Evolutionary conservation across 495 filamentous ascomycete species (phyloP).

Genomic region (Penicillium goetzii): DNA sequence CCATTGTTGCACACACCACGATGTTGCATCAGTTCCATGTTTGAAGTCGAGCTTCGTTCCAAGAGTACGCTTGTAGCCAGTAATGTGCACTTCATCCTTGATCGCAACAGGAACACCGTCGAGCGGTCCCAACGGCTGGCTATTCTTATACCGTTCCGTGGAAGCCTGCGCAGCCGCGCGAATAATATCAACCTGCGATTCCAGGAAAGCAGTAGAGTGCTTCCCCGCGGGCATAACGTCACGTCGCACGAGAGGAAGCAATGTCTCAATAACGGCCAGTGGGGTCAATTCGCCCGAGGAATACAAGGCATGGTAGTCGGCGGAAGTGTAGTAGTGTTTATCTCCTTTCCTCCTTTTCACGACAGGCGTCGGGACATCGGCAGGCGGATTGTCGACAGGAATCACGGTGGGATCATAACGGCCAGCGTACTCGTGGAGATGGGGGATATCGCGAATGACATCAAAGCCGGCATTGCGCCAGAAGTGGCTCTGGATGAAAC

Average conservation of each 20-base stretch:
- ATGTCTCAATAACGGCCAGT: conserved; percentile 64
- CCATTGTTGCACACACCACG: conserved; percentile 77
- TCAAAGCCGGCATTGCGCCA: conserved; percentile 80
- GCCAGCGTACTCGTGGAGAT: conserved; percentile 62
- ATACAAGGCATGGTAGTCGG: conserved; percentile 80
- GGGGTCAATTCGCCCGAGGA: conserved; percentile 70
- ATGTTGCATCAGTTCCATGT: conserved; percentile 53
- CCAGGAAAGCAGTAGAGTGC: conserved; percentile 72
- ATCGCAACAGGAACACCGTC: conserved; percentile 88
- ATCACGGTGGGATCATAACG: conserved; percentile 87
- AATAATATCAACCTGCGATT: conserved; percentile 61
- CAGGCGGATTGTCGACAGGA: conserved; percentile 52
- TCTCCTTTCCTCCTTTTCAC: conserved; percentile 38
- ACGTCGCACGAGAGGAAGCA: conserved; percentile 70
- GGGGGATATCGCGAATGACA: conserved; percentile 57
- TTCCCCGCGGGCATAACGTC: conserved; percentile 54
- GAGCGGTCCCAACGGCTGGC: conserved; percentile 64
- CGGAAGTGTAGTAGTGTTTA: conserved; percentile 64
- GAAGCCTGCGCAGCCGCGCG: conserved; percentile 70
- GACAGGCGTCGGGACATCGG: conserved; percentile 33
- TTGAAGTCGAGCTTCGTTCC: conserved; percentile 63
- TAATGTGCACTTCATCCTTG: conserved; percentile 80
- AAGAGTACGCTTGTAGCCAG: conserved; percentile 70
- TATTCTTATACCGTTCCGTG: conserved; percentile 67
- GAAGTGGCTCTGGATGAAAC: conserved; percentile 60